Conservation (phyloP, 2,329 filamentous ascomycete species). For the Diaporthe ilicicola region DNA sequence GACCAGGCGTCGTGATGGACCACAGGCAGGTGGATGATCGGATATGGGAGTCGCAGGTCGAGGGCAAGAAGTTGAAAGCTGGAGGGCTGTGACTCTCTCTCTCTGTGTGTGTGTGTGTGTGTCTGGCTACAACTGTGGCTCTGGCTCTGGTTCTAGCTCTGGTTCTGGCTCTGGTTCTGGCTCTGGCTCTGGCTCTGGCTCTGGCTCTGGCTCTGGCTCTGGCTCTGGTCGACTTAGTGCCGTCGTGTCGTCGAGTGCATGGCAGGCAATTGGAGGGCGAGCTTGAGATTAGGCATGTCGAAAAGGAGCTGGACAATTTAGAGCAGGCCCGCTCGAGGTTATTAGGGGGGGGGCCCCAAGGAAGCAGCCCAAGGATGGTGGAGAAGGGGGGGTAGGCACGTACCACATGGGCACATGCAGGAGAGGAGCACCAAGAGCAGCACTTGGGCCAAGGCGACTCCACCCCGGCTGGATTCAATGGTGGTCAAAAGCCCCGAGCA, state of each 20-base stretch:
- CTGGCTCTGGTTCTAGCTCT: neutral
- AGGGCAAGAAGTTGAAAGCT: neutral
- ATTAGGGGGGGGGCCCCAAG: slow-evolving; percentile 22
- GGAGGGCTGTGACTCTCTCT: neutral
- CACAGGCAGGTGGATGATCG: neutral
- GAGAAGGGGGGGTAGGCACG: slow-evolving; percentile 14
- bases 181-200: neutral
- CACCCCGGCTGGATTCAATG: neutral
- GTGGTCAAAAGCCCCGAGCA: slow-evolving; percentile 25
- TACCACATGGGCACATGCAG: slow-evolving; percentile 3
- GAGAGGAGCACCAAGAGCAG: neutral
- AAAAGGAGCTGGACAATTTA: slow-evolving; percentile 33
- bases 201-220: neutral
- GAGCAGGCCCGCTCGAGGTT: slow-evolving; percentile 29
- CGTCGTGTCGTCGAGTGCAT: slow-evolving; percentile 15
- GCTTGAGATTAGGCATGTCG: slow-evolving; percentile 26
- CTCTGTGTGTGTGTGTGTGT: too few relatives aligned
- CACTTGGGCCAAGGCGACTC: slow-evolving; percentile 8
- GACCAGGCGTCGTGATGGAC: neutral
- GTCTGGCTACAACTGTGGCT: neutral
- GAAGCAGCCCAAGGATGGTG: slow-evolving; percentile 12
- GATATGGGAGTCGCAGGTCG: neutral
- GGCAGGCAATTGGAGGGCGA: slow-evolving; percentile 12
- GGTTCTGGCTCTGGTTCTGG: neutral
- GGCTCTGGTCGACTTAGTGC: slow-evolving; percentile 4